Evolutionary conservation across 2,329 filamentous ascomycete species (phyloP), one percentile per base, ranked within the genome.

Genomic region (Arthroderma sp.): DNA sequence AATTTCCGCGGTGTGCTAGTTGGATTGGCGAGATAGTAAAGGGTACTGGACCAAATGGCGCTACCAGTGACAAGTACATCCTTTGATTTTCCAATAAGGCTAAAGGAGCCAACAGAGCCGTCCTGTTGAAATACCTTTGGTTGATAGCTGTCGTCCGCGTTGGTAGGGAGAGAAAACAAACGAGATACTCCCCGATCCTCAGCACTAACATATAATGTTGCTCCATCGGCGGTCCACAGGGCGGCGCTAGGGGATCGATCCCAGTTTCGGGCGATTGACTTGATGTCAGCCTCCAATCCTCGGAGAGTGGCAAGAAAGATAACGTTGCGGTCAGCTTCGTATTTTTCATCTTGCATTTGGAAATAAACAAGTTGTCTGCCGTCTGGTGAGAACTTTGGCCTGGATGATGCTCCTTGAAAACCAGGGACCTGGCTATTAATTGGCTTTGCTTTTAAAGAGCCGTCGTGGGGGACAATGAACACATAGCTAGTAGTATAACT

Each of bases 401-500:
- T 68, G 0, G 66, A 59, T 55, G 67, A 65, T 6, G 68, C 67
- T 1, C 68, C 68, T 32, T 66, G 51, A 2, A 69, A 52, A 4
- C 55, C 51, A 8, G 46, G 44, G 5, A 29, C 54, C 33, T 58
- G 53, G 3, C 65, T 53, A 6, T 58, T 54, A 37, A 58, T 58
- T 7, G 61, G 53, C 45, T 57, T 58, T 15, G 65, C 60, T 22
- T 64, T 64, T 57, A 64, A 63, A 4, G 65, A 65, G 4, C 8
- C n/a, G 6, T 15, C 22, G n/a, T 34, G 28, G 45, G 63, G 62
- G 54, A 68, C 63, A 4, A 65, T 60, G 33, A 66, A 59, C 51
- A 66, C 68, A 52, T 71, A 72, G 43, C 63, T 64, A 1, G 66
- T 60, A 0, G 69, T 72, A 53, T 71, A 68, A 2, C 61, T 64